Evolutionary conservation across 495 filamentous ascomycete genomes (phyloP), one percentile per base, ranked within the genome.

Genomic region (Podospora pseudopauciseta): DNA sequence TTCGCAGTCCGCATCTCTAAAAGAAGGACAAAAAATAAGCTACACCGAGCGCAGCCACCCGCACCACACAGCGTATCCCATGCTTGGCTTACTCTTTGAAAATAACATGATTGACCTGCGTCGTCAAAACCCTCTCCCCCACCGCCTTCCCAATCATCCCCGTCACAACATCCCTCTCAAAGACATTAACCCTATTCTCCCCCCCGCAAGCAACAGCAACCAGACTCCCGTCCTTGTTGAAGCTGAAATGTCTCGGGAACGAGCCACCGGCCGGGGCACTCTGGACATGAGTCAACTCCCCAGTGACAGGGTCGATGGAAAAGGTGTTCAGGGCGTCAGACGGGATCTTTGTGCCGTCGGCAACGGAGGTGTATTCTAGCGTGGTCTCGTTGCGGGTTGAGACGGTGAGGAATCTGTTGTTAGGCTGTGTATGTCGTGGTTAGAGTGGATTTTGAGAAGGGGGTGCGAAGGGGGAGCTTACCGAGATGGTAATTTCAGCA

Each of bases 181-280:
- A 82, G 73, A 92, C 75, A 13, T 83, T 88, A 5, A 91, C 86
- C 57, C 83, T 84, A 16, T 49, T 49, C 65, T 84, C 85, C 4
- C 72, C 78, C 77, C 91, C 88, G 68, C 89, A 80, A n/a, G 86
- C 88, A 60, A 89, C 83, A 1, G 86, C 89, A 3, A 88, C 80
- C 59, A 88, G 73, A 70, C 82, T 83, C 1, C 90, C 90, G 5
- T 81, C 83, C 67, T 81, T 81, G 71, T 88, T 91, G 70, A 93
- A 78, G 44, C 83, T 85, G 74, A 92, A 87, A 34, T 90, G 88
- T 55, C 90, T 78, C 5, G 91, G 90, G 59, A 81, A 78, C 5
- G 77, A 70, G 3, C 91, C 91, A 27, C 85, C 86, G 4, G 89
- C 83, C 0, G 88, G 77, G 15, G 78, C 82, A 19, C 84, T 75